Conservation (phyloP, 176 grass and related monocot species). For the Areca catechu region DNA sequence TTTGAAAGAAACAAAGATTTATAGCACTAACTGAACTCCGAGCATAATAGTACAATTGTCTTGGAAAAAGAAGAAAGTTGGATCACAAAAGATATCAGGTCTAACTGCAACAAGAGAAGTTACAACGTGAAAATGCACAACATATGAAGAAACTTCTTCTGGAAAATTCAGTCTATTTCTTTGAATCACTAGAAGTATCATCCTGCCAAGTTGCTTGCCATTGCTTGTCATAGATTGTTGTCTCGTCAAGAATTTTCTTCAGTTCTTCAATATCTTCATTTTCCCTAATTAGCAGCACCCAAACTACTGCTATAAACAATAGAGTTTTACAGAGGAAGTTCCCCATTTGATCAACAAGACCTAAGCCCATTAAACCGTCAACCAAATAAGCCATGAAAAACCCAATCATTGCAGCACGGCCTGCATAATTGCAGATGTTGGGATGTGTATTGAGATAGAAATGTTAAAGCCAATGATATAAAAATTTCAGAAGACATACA, state of each 20-base stretch:
- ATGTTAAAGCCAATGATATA: no score
- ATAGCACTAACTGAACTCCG: no score
- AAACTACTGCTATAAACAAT: conserved; percentile 62
- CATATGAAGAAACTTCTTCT: no score
- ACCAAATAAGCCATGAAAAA: conserved; percentile 99
- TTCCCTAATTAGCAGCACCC: conserved; percentile 70
- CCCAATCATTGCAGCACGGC: conserved; percentile 94
- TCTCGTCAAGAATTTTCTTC: conserved; percentile 77
- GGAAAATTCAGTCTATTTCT: not conserved
- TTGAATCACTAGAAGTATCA: conserved; percentile 16
- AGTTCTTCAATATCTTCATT: conserved; percentile 67
- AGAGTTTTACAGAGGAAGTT: conserved; percentile 98
- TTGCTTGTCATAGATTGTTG: conserved; percentile 89
- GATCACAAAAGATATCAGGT: no score
- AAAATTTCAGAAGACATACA: not conserved
- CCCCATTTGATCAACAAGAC: conserved; percentile 75
- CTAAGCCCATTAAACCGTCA: conserved; percentile 73
- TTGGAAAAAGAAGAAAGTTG: no score
- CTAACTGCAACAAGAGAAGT: no score
- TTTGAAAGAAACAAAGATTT: no score
- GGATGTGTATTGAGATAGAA: no score
- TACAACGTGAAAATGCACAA: no score
- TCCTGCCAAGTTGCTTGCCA: conserved; percentile 97
- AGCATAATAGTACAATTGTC: no score
- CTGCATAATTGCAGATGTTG: conserved; percentile 19